Evolutionary conservation across 2,329 filamentous ascomycete genomes (phyloP), one percentile per base, ranked within the genome.

Genomic region (Elsinoe ampelina): DNA sequence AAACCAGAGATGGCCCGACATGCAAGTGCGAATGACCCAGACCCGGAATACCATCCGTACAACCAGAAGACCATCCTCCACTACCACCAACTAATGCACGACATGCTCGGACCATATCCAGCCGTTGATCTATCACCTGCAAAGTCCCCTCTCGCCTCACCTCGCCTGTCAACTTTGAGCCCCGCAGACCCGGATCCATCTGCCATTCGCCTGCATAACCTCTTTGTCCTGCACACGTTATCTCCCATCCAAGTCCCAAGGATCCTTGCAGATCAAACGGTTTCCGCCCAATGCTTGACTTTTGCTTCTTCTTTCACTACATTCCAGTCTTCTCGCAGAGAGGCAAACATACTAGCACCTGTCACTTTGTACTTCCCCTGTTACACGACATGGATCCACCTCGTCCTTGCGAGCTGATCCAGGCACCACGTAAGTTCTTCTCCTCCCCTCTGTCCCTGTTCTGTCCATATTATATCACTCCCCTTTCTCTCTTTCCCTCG

Each of bases 341-440:
- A 36, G 43, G 48, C 48, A 52, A 36, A 52, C 48, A 52, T 32
- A 34, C 15, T 38, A 7, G 11, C 17, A 22, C 11, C 43, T 20
- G 48, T 34, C 22, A 19, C 48, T 17, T 38, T 32, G 35, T 52
- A 36, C 32, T 39, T 36, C 52, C 22, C 52, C 52, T 55, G 52
- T 36, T 32, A 22, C 38, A 55, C 52, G 52, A 30, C 52, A 39
- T 55, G 34, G 52, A 55, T 20, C 30, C n/a, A 55, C 43, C 52
- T 55, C 38, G 52, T 55, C 20, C 52, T 35, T 34, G 47, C 15
- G 12, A 30, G 34, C 47, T 19, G 26, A 15, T 8, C 47, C n/a
- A 15, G 15, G 20, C n/a, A 52, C 11, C n/a, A 22, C 17, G 30
- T 50, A 36, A 12, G 48, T 22, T 52, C n/a, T 6, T 7, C 34